A percentile compares a stretch with the other conserved stretches of the same genome.
Conservation (phyloP, 352 stramenopile species). For the Phytophthora cajani region DNA sequence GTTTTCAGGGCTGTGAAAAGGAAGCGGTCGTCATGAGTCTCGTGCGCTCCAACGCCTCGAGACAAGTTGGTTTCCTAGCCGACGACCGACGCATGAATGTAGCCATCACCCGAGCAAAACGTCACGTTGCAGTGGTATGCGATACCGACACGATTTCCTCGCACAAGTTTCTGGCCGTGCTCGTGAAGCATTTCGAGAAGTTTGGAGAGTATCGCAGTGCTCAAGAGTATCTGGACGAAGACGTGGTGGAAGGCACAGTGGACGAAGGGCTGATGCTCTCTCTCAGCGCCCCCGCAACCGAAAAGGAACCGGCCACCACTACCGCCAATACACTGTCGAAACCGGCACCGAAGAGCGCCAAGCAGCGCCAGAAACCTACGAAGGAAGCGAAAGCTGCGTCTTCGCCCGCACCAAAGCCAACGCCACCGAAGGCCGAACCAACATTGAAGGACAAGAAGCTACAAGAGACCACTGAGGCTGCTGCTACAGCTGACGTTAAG, state of each 20-base stretch:
- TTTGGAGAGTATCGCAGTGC: slow-evolving; percentile 92
- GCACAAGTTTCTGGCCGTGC: slow-evolving; percentile 90
- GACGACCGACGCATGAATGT: slow-evolving; percentile 98
- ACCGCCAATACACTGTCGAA: slow-evolving; percentile 4
- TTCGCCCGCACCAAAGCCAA: not conserved
- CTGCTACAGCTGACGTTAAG: slow-evolving; percentile 13
- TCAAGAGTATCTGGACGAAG: slow-evolving; percentile 79
- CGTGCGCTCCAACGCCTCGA: slow-evolving; percentile 92
- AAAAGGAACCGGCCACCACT: slow-evolving; percentile 2
- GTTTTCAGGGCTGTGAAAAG: slow-evolving; percentile 97
- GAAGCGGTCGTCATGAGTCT: slow-evolving; percentile 98
- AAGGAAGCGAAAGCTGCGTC: slow-evolving; percentile 4
- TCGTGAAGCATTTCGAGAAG: slow-evolving; percentile 94
- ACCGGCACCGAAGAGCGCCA: slow-evolving; percentile 2
- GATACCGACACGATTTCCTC: slow-evolving; percentile 94
- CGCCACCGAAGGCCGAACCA: slow-evolving; percentile 8
- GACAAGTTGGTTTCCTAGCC: slow-evolving; percentile 95
- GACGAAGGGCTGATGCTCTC: slow-evolving; percentile 25
- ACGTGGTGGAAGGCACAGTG: slow-evolving; percentile 49
- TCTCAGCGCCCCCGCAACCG: not conserved
- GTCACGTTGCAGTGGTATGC: slow-evolving; percentile 95
- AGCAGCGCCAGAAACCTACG: slow-evolving; percentile 20
- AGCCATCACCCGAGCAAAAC: slow-evolving; percentile 95
- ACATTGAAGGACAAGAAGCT: slow-evolving; percentile 9
- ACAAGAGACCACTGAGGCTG: not conserved